Evolutionary conservation across 371 early-diverging fungal species (phyloP), one percentile per base, ranked within the genome.

Genomic region (Haplosporangium sp.): DNA sequence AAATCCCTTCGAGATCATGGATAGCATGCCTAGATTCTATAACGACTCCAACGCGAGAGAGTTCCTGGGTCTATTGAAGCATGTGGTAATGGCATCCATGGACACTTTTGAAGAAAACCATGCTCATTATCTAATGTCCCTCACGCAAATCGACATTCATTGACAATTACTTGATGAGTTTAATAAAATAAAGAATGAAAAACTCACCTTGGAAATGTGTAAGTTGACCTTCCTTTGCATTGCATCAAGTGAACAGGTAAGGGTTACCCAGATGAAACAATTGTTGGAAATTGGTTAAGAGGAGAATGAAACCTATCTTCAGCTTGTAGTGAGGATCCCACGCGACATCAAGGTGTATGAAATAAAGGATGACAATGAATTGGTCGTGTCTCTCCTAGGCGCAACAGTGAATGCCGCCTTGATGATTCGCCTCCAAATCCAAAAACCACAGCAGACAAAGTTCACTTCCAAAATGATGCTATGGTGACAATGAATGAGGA

Each of bases 311-410:
- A 37, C 55, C 6, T 55, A 41, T 20, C 36, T 16, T 1, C 55
- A 55, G 11, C 38, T 55, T 23, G 41, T 40, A 6, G 38, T 55
- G 4, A 29, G 55, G 13, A 38, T 55, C 41, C 11, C 55, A 5
- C 36, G 55, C 16, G 55, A 55, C 14, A 55, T 38, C 23, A 29
- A 11, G 13, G 40, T 55, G 4, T 55, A 41, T 40, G 55, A 40
- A 9, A 38, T 55, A 7, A 55, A 55, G 55, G 38, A 55, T 18
- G 55, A 55, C 55, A 40, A 55, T 41, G 55, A 55, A 38, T 16
- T 41, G 1, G 55, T 55, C 11, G 38, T 55, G 7, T 14, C 50
- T 18, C 18, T 50, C 16, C n/a, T 50, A 7, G 7, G 16, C 50
- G 18, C n/a, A 7, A 6, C 50, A 20, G 50, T 50, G 6, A 14